Evolutionary conservation across 371 early-diverging fungal species (phyloP).

Genomic region (Pancytospora epiphaga): DNA sequence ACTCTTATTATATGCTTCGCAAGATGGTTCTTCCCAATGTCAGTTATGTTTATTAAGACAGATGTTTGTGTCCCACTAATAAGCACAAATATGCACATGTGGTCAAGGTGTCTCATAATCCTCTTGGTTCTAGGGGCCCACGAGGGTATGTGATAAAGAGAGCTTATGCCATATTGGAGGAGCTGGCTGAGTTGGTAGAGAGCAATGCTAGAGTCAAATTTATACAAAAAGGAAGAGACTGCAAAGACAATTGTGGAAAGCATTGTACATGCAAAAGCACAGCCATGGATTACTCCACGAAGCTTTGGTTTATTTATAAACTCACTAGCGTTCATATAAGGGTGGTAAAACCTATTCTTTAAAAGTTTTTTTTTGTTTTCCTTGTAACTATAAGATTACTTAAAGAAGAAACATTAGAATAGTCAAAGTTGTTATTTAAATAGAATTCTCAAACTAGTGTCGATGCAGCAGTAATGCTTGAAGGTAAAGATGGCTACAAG

Average conservation of each 20-base stretch:
- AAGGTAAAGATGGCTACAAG: no score
- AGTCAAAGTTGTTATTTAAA: no score
- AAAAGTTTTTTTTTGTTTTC: no score
- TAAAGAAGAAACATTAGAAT: no score
- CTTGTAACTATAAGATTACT: no score
- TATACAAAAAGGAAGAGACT: conserved; percentile 4
- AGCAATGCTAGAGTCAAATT: conserved; percentile 21
- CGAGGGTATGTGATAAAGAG: conserved; percentile 52
- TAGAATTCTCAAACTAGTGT: no score
- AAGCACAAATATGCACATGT: conserved; percentile 60
- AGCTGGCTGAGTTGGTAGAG: conserved; percentile 55
- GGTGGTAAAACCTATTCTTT: no score
- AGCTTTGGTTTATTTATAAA: background rate
- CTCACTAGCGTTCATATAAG: no score
- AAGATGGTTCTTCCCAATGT: conserved; percentile 8
- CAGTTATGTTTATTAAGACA: conserved; percentile 27
- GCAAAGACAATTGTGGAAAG: conserved; percentile 11
- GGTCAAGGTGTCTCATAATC: conserved; percentile 54
- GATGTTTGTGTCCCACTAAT: conserved; percentile 61
- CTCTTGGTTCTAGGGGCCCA: conserved; percentile 41
- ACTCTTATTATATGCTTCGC: conserved; percentile 21
- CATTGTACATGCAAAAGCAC: conserved; percentile 52
- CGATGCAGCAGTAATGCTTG: no score
- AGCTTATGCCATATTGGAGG: conserved; percentile 58
- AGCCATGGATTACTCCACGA: conserved; percentile 55